Evolutionary conservation across 805 yeast species (phyloP).

Genomic region (Saccharomycopsis sp.): DNA sequence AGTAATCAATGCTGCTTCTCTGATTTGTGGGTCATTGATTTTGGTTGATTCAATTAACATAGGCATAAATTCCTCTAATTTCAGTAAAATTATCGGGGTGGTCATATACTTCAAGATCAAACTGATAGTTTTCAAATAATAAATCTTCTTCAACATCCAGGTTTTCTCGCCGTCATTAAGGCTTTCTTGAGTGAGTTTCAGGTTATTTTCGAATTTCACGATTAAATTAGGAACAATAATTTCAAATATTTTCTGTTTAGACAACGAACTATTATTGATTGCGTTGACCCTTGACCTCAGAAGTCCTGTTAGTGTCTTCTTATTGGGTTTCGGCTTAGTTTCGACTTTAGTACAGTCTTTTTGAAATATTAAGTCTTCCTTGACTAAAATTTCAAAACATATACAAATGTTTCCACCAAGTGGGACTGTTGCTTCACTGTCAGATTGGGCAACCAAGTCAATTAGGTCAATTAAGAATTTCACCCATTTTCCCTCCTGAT

Average conservation of each 20-base stretch:
- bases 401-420: slow-evolving; percentile 40
- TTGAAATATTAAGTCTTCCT: slow-evolving; percentile 57
- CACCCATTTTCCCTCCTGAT: slow-evolving; percentile 30
- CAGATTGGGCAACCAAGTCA: slow-evolving; percentile 23
- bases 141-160: slow-evolving; percentile 32
- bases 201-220: slow-evolving; percentile 32
- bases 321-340: background rate
- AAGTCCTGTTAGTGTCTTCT: background rate
- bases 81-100: slow-evolving; percentile 53
- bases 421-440: slow-evolving; percentile 1
- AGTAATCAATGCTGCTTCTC: slow-evolving; percentile 56
- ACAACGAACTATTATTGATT: slow-evolving; percentile 57
- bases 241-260: slow-evolving; percentile 75
- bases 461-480: slow-evolving; percentile 32
- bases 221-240: slow-evolving; percentile 51
- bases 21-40: slow-evolving; percentile 40
- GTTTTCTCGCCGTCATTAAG: background rate
- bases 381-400: slow-evolving; percentile 55
- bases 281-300: background rate
- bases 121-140: slow-evolving; percentile 61
- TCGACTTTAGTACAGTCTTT: slow-evolving; percentile 29
- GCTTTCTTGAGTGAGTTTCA: slow-evolving; percentile 16
- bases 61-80: slow-evolving; percentile 60
- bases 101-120: slow-evolving; percentile 60
- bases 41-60: slow-evolving; percentile 59